phyloP scores from a whole-genome alignment of 352 stramenopile species.

The Globisporangium emineosum region DNA sequence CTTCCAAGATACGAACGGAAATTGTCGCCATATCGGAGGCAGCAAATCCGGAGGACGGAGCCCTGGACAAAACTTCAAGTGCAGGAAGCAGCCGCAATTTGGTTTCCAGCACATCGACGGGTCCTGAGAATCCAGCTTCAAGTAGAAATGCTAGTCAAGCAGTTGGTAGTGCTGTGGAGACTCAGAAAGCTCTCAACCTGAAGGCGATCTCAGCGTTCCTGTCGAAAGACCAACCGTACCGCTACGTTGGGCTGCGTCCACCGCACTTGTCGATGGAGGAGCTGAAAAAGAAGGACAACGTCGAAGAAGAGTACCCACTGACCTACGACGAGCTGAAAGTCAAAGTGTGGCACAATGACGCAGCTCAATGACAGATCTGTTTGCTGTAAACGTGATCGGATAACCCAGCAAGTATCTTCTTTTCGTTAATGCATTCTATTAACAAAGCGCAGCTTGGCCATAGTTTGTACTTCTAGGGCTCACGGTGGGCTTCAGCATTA shows the following conservation, averaged over 20 bases:
- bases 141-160: not conserved
- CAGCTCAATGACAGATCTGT: slow-evolving; percentile 5
- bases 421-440: slow-evolving; percentile 30
- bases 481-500: slow-evolving; percentile 10
- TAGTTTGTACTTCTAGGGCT: slow-evolving; percentile 3
- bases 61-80: not conserved
- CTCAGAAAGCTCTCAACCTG: slow-evolving; percentile 26
- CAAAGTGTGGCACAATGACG: slow-evolving; percentile 69
- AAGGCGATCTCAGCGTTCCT: slow-evolving; percentile 36
- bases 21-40: not conserved
- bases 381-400: not conserved
- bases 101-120: not conserved
- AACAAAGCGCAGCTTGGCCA: slow-evolving; percentile 13
- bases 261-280: slow-evolving; percentile 76
- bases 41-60: not conserved
- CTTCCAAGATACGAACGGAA: not conserved
- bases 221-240: slow-evolving; percentile 71
- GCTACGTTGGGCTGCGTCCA: slow-evolving; percentile 56
- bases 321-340: slow-evolving; percentile 85
- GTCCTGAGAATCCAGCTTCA: not conserved
- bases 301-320: slow-evolving; percentile 85
- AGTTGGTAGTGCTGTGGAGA: not conserved
- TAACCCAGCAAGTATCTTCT: not conserved
- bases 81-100: slow-evolving; percentile 11
- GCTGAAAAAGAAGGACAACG: slow-evolving; percentile 80